Evolutionary conservation across 208 protist genomes (phyloP).

Genomic region (Zelonia costaricensis): DNA sequence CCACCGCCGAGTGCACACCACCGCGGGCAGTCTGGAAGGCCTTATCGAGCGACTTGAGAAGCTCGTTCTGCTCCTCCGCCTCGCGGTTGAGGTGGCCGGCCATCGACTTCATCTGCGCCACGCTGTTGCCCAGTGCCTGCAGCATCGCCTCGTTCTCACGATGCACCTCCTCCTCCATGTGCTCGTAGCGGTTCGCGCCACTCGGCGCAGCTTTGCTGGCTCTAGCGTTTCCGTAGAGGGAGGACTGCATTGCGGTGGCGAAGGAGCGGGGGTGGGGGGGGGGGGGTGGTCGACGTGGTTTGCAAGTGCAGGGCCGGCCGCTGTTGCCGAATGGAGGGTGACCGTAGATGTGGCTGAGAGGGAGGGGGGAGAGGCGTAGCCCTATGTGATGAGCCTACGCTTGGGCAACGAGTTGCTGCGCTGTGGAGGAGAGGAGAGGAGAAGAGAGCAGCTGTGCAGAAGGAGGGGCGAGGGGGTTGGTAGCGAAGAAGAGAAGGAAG

Average conservation of each 20-base stretch:
- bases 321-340: too few relatives aligned
- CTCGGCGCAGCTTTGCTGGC: not conserved
- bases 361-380: too few relatives aligned
- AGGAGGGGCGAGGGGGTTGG: too few relatives aligned
- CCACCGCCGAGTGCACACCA: constrained; percentile 60
- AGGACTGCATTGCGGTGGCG: constrained; percentile 76
- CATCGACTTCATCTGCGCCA: constrained; percentile 61
- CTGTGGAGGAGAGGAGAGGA: too few relatives aligned
- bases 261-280: too few relatives aligned
- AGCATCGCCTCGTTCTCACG: constrained; percentile 83
- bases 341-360: too few relatives aligned
- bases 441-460: too few relatives aligned
- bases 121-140: constrained; percentile 58
- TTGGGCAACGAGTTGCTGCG: too few relatives aligned
- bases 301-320: too few relatives aligned
- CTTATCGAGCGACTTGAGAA: constrained; percentile 46
- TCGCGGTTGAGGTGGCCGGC: constrained; percentile 59
- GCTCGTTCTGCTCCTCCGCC: constrained; percentile 72
- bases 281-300: too few relatives aligned
- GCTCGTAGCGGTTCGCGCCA: constrained; percentile 16
- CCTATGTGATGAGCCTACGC: too few relatives aligned
- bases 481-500: too few relatives aligned
- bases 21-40: constrained; percentile 51
- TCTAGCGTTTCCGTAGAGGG: constrained; percentile 44
- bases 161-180: constrained; percentile 74